These are phyloP conservation scores for Arthrobotrys entomopaga DNA, from an alignment of 2,329 filamentous ascomycete species.

Conservation along the genomic window DNA sequence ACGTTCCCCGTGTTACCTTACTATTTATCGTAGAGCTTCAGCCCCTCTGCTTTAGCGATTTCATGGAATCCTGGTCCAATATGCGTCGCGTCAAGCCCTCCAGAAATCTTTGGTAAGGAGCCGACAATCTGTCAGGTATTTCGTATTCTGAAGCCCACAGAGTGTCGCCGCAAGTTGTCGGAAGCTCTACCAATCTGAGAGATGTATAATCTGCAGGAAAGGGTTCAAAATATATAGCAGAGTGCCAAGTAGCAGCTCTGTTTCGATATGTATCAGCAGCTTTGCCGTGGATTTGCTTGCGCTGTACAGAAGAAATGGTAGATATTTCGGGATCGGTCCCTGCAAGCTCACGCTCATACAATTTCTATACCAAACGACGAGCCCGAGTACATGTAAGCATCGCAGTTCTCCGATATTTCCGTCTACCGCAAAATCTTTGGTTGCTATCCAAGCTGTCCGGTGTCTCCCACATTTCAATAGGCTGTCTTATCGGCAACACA, in stretches of 20 bases:
- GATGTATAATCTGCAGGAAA: slow-evolving; percentile 73
- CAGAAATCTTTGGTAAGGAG: slow-evolving; percentile 69
- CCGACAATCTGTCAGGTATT: slow-evolving; percentile 72
- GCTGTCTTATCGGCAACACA: slow-evolving; percentile 10
- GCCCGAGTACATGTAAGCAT: slow-evolving; percentile 17
- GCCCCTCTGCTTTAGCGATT: slow-evolving; percentile 65
- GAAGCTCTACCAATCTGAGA: slow-evolving; percentile 69
- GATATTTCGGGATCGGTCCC: slow-evolving; percentile 71
- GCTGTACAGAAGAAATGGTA: slow-evolving; percentile 70
- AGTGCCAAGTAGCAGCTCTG: slow-evolving; percentile 62
- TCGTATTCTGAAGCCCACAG: slow-evolving; percentile 75
- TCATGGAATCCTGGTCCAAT: slow-evolving; percentile 67
- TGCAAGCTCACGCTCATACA: slow-evolving; percentile 66
- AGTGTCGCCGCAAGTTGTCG: slow-evolving; percentile 70
- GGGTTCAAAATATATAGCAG: slow-evolving; percentile 74
- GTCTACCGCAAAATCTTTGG: background rate
- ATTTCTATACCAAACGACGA: slow-evolving; percentile 44
- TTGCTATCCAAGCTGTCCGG: no score
- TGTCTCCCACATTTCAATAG: no score
- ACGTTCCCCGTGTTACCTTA: slow-evolving; percentile 68
- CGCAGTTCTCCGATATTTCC: background rate
- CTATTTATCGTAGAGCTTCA: slow-evolving; percentile 60
- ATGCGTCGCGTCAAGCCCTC: slow-evolving; percentile 70
- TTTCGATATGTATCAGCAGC: slow-evolving; percentile 63
- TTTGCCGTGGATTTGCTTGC: slow-evolving; percentile 64